phyloP scores from a whole-genome alignment of 768 basidiomycete species.

The Xerocomellus amylosporus region DNA sequence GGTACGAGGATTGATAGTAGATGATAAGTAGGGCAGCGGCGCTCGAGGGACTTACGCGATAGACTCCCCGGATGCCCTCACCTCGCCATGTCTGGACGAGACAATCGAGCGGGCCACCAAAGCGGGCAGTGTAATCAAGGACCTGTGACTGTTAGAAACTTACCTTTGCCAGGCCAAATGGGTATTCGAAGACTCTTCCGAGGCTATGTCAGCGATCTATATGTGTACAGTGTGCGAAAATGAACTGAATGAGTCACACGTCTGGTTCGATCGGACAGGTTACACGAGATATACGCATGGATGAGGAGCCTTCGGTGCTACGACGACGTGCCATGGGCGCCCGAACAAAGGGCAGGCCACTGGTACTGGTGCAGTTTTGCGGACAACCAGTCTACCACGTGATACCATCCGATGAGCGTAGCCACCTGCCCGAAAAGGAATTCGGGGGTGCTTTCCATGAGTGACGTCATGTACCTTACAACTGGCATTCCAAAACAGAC shows the following conservation, averaged over 20 bases:
- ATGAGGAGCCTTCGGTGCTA: neutral
- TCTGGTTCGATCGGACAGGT: constrained; percentile 12
- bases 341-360: no score
- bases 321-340: neutral
- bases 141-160: constrained; percentile 88
- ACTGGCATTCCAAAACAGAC: constrained; percentile 20
- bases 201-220: constrained; percentile 74
- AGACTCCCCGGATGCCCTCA: constrained; percentile 57
- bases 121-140: constrained; percentile 58
- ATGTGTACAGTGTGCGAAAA: constrained; percentile 3
- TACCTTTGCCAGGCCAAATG: constrained; percentile 91
- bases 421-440: constrained; percentile 6
- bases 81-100: constrained; percentile 54
- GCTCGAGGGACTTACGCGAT: constrained; percentile 39
- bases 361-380: neutral
- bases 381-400: constrained; percentile 9
- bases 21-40: neutral
- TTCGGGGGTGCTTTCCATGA: neutral
- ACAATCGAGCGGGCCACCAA: constrained; percentile 60
- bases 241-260: neutral
- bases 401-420: neutral
- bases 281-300: constrained; percentile 41
- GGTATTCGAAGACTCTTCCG: constrained; percentile 87
- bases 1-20: neutral
- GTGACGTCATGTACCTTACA: constrained; percentile 28